Percentiles rank a stretch among this genome's conserved stretches.
phyloP scores from a whole-genome alignment of 2,329 filamentous ascomycete species.

The Thermoascus crustaceus region DNA sequence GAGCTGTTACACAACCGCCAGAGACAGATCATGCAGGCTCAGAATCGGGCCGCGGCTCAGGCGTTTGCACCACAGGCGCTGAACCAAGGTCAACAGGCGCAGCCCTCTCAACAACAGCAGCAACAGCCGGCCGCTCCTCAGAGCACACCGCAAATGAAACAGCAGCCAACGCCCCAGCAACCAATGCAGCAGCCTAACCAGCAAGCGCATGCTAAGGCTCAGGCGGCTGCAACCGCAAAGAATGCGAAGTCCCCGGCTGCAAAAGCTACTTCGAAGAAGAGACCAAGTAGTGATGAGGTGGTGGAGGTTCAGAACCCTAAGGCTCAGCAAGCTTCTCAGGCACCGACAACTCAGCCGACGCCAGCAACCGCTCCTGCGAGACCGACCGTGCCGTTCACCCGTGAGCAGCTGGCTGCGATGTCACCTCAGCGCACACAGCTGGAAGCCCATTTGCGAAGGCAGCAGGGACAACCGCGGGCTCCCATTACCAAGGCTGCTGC shows the following conservation, averaged over 20 bases:
- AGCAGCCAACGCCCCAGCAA: slow-evolving; percentile 12
- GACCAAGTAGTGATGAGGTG: slow-evolving; percentile 40
- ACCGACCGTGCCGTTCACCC: slow-evolving; percentile 19
- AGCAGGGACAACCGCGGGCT: slow-evolving; percentile 25
- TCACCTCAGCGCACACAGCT: slow-evolving; percentile 32
- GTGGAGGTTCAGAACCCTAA: slow-evolving; percentile 35
- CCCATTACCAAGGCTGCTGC: slow-evolving; percentile 26
- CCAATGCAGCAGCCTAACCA: slow-evolving; percentile 20
- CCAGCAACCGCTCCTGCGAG: slow-evolving; percentile 15
- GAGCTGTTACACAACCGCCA: slow-evolving; percentile 29
- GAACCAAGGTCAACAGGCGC: slow-evolving; percentile 9
- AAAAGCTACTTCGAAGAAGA: slow-evolving; percentile 35
- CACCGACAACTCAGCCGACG: slow-evolving; percentile 13
- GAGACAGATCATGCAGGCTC: slow-evolving; percentile 27
- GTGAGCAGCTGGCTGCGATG: slow-evolving; percentile 32
- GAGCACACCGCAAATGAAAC: slow-evolving; percentile 18
- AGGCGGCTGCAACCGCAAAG: slow-evolving; percentile 19
- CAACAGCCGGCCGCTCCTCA: slow-evolving; percentile 16
- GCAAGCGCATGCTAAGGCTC: slow-evolving; percentile 19
- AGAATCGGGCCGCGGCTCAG: slow-evolving; percentile 19
- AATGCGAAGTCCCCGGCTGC: slow-evolving; percentile 17
- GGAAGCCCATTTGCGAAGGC: slow-evolving; percentile 28
- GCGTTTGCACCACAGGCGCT: slow-evolving; percentile 10
- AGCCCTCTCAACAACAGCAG: slow-evolving; percentile 17
- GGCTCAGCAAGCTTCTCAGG: slow-evolving; percentile 18